Percentiles rank a stretch among this genome's conserved stretches.
phyloP scores from a whole-genome alignment of 106 monocot genomes.

The Dendrobium officinale region DNA sequence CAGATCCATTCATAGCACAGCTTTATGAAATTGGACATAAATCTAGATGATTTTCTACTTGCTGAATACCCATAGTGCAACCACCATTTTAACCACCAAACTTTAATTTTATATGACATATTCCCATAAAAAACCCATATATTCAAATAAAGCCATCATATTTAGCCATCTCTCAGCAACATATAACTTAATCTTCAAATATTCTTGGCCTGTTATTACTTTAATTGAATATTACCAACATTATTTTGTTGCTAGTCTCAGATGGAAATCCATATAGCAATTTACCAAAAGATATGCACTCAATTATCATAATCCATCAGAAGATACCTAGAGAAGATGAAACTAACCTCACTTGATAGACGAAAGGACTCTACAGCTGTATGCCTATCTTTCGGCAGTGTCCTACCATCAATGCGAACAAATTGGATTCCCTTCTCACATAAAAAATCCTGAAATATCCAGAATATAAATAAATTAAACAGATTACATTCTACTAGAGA shows the following conservation, averaged over 20 bases:
- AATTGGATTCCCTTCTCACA: constrained; percentile 69
- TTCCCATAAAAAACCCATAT: not conserved
- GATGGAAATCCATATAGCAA: not conserved
- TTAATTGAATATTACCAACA: not conserved
- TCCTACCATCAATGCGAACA: constrained; percentile 94
- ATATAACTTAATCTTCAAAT: not conserved
- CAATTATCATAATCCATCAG: not conserved
- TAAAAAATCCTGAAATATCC: constrained; percentile 49
- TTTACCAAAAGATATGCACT: not conserved
- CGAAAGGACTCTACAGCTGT: constrained; percentile 76
- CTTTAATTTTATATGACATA: not conserved
- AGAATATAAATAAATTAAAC: not conserved
- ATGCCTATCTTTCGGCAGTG: constrained; percentile 72
- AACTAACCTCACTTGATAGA: constrained; percentile 47
- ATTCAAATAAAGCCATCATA: not conserved
- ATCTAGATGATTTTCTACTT: too few relatives aligned
- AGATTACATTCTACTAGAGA: not conserved
- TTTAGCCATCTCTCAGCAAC: not conserved
- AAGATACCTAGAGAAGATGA: not conserved
- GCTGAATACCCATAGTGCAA: too few relatives aligned
- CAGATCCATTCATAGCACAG: too few relatives aligned
- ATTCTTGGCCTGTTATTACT: not conserved
- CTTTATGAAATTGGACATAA: too few relatives aligned
- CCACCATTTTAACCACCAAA: not conserved
- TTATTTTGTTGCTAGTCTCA: not conserved